Percentiles rank a stretch among this genome's conserved stretches.
Evolutionary conservation across 257 asterid genomes (phyloP).

Genomic region (Vinca minor): DNA sequence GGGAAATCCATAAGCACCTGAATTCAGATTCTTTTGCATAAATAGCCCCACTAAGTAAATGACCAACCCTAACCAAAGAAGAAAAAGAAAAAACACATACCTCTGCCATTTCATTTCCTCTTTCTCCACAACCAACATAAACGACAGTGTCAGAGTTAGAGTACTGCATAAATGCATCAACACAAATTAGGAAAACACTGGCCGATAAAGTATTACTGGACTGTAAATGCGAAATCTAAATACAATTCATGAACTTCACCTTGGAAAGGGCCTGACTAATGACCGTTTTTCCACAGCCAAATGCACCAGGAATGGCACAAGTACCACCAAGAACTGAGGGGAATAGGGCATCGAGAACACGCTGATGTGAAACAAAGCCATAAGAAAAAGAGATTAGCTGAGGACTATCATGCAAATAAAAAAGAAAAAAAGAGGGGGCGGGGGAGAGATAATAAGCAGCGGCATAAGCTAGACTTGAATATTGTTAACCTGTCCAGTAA

Average conservation of each 20-base stretch:
- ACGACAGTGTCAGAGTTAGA: slow-evolving; percentile 95
- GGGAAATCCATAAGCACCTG: slow-evolving; percentile 99
- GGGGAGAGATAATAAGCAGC: too few species aligned
- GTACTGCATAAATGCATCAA: slow-evolving; percentile 53
- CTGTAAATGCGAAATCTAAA: not conserved
- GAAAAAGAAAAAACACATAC: slow-evolving; percentile 28
- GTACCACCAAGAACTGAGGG: slow-evolving; percentile 99
- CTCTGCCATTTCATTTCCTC: slow-evolving; percentile 99
- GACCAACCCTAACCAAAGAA: slow-evolving; percentile 17
- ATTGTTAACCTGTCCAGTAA: slow-evolving; percentile 88
- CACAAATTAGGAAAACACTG: slow-evolving; percentile 9
- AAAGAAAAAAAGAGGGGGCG: not conserved
- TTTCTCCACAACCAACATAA: slow-evolving; percentile 98
- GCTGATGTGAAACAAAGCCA: slow-evolving; percentile 41
- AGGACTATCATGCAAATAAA: not conserved
- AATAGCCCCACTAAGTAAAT: not conserved
- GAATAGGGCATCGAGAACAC: slow-evolving; percentile 97
- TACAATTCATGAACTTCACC: slow-evolving; percentile 33
- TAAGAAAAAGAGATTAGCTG: slow-evolving; percentile 10
- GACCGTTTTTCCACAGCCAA: slow-evolving; percentile 99
- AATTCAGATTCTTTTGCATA: slow-evolving; percentile 9
- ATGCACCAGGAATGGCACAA: slow-evolving; percentile 99
- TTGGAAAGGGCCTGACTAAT: slow-evolving; percentile 99
- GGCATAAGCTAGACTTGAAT: not conserved
- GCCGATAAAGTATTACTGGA: slow-evolving; percentile 4